These are phyloP conservation scores for Lactarius vividus DNA, from an alignment of 768 basidiomycete genomes.

Conservation along the genomic window DNA sequence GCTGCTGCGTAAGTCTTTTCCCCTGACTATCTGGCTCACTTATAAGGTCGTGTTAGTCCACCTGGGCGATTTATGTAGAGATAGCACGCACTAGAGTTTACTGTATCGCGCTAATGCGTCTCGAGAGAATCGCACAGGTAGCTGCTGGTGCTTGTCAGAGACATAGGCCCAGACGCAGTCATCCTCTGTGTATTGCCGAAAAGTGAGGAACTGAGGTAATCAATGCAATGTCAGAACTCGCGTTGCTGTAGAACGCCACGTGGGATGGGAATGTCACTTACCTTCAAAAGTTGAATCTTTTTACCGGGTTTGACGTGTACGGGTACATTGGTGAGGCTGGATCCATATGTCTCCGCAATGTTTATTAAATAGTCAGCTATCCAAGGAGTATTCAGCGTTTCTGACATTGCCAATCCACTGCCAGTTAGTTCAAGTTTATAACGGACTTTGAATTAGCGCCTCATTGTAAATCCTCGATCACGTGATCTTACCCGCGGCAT, in stretches of 20 bases:
- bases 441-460: neutral
- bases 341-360: conserved; percentile 52
- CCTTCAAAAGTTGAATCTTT: conserved; percentile 61
- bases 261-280: conserved; percentile 31
- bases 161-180: conserved; percentile 58
- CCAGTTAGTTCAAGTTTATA: neutral
- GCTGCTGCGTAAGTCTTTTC: conserved; percentile 42
- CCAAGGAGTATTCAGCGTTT: conserved; percentile 49
- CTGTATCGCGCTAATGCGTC: conserved; percentile 48
- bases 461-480: conserved; percentile 4
- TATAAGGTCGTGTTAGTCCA: conserved; percentile 5
- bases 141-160: conserved; percentile 52
- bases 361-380: conserved; percentile 50
- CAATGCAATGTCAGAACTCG: neutral
- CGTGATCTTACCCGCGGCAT: neutral
- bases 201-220: conserved; percentile 53
- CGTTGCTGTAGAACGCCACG: neutral
- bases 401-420: conserved; percentile 36
- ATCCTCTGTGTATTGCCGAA: conserved; percentile 38
- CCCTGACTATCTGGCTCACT: conserved; percentile 31
- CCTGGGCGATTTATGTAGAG: neutral
- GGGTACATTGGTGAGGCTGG: conserved; percentile 40
- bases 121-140: conserved; percentile 55
- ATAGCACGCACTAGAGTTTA: conserved; percentile 35
- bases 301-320: conserved; percentile 37